Evolutionary conservation across 2,329 filamentous ascomycete genomes (phyloP).

Genomic region (Camptophora hylomeconis): DNA sequence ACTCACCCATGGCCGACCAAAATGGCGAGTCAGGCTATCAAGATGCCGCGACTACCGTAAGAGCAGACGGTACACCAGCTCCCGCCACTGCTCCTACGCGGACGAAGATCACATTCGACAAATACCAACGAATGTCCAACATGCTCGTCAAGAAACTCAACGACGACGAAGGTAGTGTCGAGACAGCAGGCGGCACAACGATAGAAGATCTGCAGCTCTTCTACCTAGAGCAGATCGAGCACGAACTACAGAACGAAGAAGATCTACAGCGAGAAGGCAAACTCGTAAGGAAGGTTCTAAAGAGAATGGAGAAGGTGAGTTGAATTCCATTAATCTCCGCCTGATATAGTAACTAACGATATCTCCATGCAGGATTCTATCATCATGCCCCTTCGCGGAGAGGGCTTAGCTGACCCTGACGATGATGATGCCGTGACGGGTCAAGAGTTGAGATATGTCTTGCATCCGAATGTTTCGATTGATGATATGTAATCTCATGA

Average conservation of each 20-base stretch:
- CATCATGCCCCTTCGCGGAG: background rate
- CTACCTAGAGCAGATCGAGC: slow-evolving; percentile 87
- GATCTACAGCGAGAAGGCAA: slow-evolving; percentile 63
- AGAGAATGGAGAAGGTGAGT: slow-evolving; percentile 87
- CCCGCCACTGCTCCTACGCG: slow-evolving; percentile 30
- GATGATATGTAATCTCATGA: slow-evolving; percentile 3
- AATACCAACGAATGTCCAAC: slow-evolving; percentile 85
- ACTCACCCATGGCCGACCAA: slow-evolving; percentile 41
- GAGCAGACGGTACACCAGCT: slow-evolving; percentile 23
- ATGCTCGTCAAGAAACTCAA: slow-evolving; percentile 69
- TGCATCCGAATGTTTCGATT: slow-evolving; percentile 4
- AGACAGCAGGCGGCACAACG: slow-evolving; percentile 49
- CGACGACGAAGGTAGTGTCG: slow-evolving; percentile 53
- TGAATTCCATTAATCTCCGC: too few relatives aligned
- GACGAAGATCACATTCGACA: slow-evolving; percentile 88
- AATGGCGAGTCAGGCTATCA: too few relatives aligned
- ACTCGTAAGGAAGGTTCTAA: slow-evolving; percentile 73
- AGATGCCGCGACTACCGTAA: slow-evolving; percentile 24
- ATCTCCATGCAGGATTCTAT: background rate
- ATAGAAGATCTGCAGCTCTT: slow-evolving; percentile 70
- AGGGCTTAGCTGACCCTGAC: too few relatives aligned
- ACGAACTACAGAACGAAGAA: slow-evolving; percentile 66
- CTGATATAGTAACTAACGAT: slow-evolving; percentile 4
- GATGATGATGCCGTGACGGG: background rate
- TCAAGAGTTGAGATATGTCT: slow-evolving; percentile 3